phyloP scores from a whole-genome alignment of 1,139 yeast species.

The Magnusiomyces paraingens region DNA sequence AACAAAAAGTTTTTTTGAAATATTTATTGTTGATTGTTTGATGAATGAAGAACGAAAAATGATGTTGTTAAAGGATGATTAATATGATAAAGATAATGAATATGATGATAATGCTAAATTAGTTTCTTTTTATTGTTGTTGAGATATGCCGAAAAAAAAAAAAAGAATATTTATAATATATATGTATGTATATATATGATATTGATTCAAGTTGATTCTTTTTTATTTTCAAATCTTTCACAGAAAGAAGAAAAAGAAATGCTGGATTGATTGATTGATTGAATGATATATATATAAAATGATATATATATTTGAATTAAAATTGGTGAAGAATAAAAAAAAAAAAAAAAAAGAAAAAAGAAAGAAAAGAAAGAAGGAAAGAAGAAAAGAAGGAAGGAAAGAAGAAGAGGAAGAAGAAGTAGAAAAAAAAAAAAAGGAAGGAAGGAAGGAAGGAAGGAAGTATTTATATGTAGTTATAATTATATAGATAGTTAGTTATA shows the following conservation, averaged over 20 bases:
- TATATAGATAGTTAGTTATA: neutral
- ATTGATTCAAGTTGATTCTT: neutral
- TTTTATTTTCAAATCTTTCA: neutral
- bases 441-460: slow-evolving; percentile 3
- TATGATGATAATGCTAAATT: too few relatives aligned
- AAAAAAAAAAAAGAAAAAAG: neutral
- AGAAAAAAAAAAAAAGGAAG: neutral
- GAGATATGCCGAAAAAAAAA: too few relatives aligned
- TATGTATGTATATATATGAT: too few relatives aligned
- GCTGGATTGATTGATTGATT: neutral
- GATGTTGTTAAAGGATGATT: too few relatives aligned
- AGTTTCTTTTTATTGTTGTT: too few relatives aligned
- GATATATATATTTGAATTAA: neutral
- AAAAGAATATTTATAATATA: too few relatives aligned
- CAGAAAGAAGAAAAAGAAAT: neutral
- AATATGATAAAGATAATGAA: too few relatives aligned
- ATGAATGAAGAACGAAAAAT: too few relatives aligned
- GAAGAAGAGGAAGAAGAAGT: neutral
- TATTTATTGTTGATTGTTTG: too few relatives aligned
- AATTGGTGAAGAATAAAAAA: neutral
- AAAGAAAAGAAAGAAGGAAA: slow-evolving; percentile 1
- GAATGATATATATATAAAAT: slow-evolving; percentile 1
- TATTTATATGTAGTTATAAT: neutral
- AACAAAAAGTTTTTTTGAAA: too few relatives aligned
- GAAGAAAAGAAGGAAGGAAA: neutral